Percentiles rank a stretch among this genome's conserved stretches.
These are phyloP conservation scores for Amanita muscaria DNA, from an alignment of 768 basidiomycete genomes.

Conservation along the genomic window DNA sequence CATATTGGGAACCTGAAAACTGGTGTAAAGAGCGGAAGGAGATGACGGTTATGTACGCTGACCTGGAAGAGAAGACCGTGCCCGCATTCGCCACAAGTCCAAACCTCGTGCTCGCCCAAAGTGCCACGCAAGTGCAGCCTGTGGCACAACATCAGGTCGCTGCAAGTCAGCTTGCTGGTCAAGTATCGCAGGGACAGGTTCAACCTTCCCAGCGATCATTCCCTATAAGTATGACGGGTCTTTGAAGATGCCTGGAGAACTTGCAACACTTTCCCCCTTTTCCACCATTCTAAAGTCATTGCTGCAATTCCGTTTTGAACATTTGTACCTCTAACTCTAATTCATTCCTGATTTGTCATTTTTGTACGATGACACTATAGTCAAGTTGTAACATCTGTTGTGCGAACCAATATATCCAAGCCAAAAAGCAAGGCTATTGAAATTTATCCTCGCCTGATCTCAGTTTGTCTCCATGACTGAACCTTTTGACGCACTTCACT, in stretches of 20 bases:
- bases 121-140: constrained; percentile 13
- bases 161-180: constrained; percentile 15
- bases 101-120: constrained; percentile 34
- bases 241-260: constrained; percentile 5
- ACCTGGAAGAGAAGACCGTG: constrained; percentile 64
- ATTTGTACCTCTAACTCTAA: constrained; percentile 10
- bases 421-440: too few species aligned
- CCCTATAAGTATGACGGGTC: constrained; percentile 44
- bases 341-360: constrained; percentile 6
- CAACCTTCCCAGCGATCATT: constrained; percentile 34
- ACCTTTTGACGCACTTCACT: constrained; percentile 18
- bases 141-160: constrained; percentile 17
- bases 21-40: constrained; percentile 74
- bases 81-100: constrained; percentile 52
- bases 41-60: constrained; percentile 65
- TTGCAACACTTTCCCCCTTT: constrained; percentile 10
- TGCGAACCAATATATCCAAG: too few species aligned
- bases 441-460: too few species aligned
- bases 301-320: constrained; percentile 5
- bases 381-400: too few species aligned
- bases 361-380: constrained; percentile 4
- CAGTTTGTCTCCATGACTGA: constrained; percentile 11
- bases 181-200: constrained; percentile 28
- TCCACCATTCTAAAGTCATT: constrained; percentile 12
- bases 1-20: constrained; percentile 80